Conservation (phyloP, 106 monocot species). For the Dioscorea alata region DNA sequence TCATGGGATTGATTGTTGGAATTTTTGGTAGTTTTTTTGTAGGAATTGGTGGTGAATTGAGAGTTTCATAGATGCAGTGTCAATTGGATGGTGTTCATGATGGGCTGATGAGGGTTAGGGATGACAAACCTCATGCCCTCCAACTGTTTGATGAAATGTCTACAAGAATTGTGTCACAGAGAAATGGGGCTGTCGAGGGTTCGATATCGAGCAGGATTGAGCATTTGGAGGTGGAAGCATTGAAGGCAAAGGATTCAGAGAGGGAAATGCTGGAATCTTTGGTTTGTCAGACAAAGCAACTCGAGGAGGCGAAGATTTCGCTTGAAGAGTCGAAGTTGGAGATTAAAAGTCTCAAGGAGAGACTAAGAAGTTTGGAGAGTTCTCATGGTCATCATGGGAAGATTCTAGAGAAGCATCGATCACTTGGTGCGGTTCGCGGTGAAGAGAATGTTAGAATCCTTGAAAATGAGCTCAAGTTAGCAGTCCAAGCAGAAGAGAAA, state of each 20-base stretch:
- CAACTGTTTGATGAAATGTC: conserved; percentile 16
- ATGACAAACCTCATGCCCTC: conserved; percentile 16
- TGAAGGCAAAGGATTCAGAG: conserved; percentile 59
- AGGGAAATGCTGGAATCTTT: conserved; percentile 74
- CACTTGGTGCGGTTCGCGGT: background rate
- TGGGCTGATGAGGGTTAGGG: conserved; percentile 19
- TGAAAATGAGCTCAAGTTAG: conserved; percentile 34
- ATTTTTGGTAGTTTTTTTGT: too few relatives aligned
- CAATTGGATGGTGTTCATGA: conserved; percentile 21
- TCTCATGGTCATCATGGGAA: background rate
- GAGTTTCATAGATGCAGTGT: conserved; percentile 11
- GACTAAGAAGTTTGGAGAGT: conserved; percentile 14
- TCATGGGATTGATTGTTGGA: too few relatives aligned
- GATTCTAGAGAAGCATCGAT: background rate
- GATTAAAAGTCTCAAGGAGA: conserved; percentile 39
- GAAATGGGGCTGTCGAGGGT: background rate
- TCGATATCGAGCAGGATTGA: background rate
- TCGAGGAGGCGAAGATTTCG: conserved; percentile 66
- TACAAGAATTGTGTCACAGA: conserved; percentile 2
- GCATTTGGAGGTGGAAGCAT: conserved; percentile 29
- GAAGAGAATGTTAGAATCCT: conserved; percentile 24
- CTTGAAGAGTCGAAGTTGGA: conserved; percentile 82
- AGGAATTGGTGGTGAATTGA: background rate
- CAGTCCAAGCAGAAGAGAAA: conserved; percentile 53
- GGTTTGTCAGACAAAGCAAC: conserved; percentile 60